Percentiles rank a stretch among this genome's conserved stretches.
Evolutionary conservation across 805 yeast species (phyloP).

Genomic region (Lipomyces kockii): DNA sequence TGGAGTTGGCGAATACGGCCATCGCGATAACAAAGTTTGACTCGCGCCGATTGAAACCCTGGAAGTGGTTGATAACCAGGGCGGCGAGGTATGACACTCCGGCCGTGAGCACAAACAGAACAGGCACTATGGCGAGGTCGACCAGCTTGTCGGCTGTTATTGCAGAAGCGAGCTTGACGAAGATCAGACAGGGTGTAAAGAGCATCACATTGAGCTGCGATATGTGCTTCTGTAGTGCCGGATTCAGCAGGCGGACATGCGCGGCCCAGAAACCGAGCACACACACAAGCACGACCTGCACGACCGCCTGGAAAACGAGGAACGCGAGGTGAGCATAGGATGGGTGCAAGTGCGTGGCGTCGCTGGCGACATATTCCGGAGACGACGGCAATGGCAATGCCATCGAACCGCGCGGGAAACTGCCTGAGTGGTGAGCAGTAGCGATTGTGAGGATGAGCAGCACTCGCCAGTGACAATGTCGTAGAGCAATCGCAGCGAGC

Average conservation of each 20-base stretch:
- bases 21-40: conserved; percentile 92
- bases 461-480: too few relatives aligned
- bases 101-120: conserved; percentile 82
- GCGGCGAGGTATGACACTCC: conserved; percentile 73
- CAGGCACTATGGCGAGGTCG: conserved; percentile 83
- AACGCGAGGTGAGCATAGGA: conserved; percentile 52
- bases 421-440: background rate
- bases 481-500: too few relatives aligned
- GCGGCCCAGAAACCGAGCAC: conserved; percentile 87
- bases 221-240: conserved; percentile 75
- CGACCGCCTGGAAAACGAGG: conserved; percentile 86
- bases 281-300: conserved; percentile 87
- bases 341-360: conserved; percentile 26
- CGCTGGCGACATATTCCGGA: conserved; percentile 3
- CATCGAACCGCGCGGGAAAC: conserved; percentile 3
- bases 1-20: conserved; percentile 95
- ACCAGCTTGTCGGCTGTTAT: conserved; percentile 74
- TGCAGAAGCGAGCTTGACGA: conserved; percentile 71
- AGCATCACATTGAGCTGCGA: conserved; percentile 83
- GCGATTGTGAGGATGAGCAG: too few relatives aligned
- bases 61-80: conserved; percentile 54
- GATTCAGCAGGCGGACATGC: conserved; percentile 66
- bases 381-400: background rate
- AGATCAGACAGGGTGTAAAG: conserved; percentile 94
- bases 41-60: conserved; percentile 72